A percentile compares a stretch with the other conserved stretches of the same genome.
phyloP scores from a whole-genome alignment of 306 rosid genomes.

The Lagenaria siceraria region DNA sequence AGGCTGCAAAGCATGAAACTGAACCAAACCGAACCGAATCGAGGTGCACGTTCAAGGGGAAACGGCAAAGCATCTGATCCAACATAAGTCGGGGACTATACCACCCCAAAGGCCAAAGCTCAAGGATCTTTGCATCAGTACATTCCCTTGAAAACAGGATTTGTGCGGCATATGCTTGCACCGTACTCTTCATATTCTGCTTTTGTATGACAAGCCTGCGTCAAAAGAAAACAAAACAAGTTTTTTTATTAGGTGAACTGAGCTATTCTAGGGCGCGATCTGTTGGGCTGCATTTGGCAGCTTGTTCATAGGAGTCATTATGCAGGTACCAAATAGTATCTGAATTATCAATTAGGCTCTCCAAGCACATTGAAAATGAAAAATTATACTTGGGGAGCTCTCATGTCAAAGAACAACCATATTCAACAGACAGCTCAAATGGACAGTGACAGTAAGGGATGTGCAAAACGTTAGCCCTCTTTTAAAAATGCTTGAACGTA shows the following conservation, averaged over 20 bases:
- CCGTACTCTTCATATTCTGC: constrained; percentile 95
- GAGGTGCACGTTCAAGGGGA: neutral
- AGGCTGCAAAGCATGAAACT: constrained; percentile 9
- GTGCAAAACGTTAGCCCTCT: neutral
- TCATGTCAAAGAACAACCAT: neutral
- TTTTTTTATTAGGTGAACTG: neutral
- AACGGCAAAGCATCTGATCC: neutral
- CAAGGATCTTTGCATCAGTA: constrained; percentile 40
- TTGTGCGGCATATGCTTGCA: constrained; percentile 93
- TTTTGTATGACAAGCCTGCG: constrained; percentile 98
- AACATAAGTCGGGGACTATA: constrained; percentile 12
- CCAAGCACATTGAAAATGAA: neutral
- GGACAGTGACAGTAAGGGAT: neutral
- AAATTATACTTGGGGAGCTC: neutral
- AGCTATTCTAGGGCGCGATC: neutral
- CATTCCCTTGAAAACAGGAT: constrained; percentile 99
- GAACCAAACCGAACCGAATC: neutral
- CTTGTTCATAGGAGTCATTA: neutral
- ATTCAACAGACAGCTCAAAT: neutral
- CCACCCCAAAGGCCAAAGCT: constrained; percentile 11
- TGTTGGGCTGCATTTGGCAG: neutral
- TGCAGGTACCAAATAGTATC: neutral
- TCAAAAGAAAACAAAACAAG: neutral
- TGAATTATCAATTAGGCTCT: neutral
- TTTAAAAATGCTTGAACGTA: neutral